A percentile compares a stretch with the other conserved stretches of the same genome.
phyloP scores from a whole-genome alignment of 495 filamentous ascomycete species.

The Trichoderma gamsii region DNA sequence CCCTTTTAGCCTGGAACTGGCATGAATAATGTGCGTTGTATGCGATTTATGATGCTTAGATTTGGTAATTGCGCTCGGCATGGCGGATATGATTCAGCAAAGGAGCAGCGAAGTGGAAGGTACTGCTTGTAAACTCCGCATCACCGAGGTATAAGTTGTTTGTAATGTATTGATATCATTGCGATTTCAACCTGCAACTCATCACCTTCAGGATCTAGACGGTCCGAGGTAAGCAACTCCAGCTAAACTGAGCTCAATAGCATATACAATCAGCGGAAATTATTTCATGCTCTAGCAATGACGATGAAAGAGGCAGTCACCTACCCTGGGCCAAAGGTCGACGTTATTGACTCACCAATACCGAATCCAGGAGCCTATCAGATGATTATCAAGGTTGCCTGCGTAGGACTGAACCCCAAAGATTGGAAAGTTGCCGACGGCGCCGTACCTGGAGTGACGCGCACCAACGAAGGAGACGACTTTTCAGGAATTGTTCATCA shows the following conservation, averaged over 20 bases:
- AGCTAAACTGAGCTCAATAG: background rate
- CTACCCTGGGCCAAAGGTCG: slow-evolving; percentile 41
- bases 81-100: no score
- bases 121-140: no score
- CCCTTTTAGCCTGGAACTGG: background rate
- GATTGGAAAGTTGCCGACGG: background rate
- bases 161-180: no score
- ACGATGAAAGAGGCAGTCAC: background rate
- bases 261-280: background rate
- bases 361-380: slow-evolving; percentile 56
- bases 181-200: no score
- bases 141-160: no score
- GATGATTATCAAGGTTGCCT: slow-evolving; percentile 40
- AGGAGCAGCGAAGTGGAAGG: no score
- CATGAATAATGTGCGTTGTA: background rate
- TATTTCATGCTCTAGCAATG: background rate
- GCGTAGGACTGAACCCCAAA: background rate
- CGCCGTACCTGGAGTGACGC: background rate
- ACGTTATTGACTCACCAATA: slow-evolving; percentile 58
- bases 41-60: background rate
- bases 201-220: no score
- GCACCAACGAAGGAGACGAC: background rate
- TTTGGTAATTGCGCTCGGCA: no score
- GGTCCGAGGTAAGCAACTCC: background rate
- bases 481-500: slow-evolving; percentile 18